Conservation (phyloP, 2,329 filamentous ascomycete species). For the Allantophomopsis lycopodina region DNA sequence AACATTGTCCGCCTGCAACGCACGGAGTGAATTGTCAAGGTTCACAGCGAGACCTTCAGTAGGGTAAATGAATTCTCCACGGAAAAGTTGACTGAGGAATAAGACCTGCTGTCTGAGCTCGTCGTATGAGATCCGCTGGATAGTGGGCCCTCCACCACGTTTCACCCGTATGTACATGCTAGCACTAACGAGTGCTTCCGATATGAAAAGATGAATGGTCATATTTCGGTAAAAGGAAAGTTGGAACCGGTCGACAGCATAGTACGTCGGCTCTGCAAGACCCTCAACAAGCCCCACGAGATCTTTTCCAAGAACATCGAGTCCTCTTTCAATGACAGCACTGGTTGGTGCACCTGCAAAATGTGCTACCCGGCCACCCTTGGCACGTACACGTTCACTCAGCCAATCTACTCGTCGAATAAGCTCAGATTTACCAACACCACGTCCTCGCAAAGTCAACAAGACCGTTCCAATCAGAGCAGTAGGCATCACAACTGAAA, state of each 20-base stretch:
- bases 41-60: constrained; percentile 73
- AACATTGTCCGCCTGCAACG: constrained; percentile 67
- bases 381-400: constrained; percentile 63
- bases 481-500: constrained; percentile 96
- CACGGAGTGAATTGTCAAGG: constrained; percentile 63
- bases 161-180: constrained; percentile 89
- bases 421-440: constrained; percentile 78
- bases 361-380: constrained; percentile 86
- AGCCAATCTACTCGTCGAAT: constrained; percentile 86
- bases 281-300: constrained; percentile 70
- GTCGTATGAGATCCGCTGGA: constrained; percentile 64
- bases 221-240: constrained; percentile 98
- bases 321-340: constrained; percentile 73
- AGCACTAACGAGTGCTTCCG: constrained; percentile 78
- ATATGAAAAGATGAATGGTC: constrained; percentile 97
- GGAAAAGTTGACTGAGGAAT: constrained; percentile 87
- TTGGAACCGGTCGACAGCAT: constrained; percentile 91
- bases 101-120: constrained; percentile 67
- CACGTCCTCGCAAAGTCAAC: constrained; percentile 78
- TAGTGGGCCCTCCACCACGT: constrained; percentile 68
- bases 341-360: constrained; percentile 71
- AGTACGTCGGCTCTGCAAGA: constrained; percentile 82
- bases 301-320: constrained; percentile 83
- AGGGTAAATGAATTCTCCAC: constrained; percentile 93
- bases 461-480: constrained; percentile 90